phyloP scores from a whole-genome alignment of 345 rosid species.

The Pelargonium nanum region DNA sequence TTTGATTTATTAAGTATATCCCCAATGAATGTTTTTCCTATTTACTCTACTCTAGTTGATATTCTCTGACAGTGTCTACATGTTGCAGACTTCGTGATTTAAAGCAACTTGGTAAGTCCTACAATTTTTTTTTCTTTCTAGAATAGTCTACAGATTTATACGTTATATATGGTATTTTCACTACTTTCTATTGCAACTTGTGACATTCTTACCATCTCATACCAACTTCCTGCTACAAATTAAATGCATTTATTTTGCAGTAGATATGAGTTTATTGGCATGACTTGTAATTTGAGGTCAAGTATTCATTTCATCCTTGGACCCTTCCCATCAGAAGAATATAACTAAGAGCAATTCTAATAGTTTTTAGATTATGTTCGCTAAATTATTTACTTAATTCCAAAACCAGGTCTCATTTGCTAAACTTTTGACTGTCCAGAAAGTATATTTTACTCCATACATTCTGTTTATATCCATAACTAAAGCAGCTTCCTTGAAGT shows the following conservation, averaged over 20 bases:
- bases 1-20: not conserved
- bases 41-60: not conserved
- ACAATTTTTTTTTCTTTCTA: not conserved
- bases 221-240: not conserved
- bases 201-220: not conserved
- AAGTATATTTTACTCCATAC: not conserved
- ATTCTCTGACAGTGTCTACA: not conserved
- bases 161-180: not conserved
- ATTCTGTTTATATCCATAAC: not conserved
- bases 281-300: too few relatives aligned
- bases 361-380: not conserved
- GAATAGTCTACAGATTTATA: not conserved
- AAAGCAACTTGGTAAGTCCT: conserved; percentile 77
- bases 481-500: not conserved
- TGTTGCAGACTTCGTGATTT: conserved; percentile 77
- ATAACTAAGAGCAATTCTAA: too few relatives aligned
- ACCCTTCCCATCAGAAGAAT: too few relatives aligned
- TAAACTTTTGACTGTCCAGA: too few relatives aligned
- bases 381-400: not conserved
- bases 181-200: not conserved
- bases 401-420: not conserved
- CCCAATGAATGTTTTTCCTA: not conserved
- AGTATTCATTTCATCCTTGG: too few relatives aligned
- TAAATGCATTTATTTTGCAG: too few relatives aligned
- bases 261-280: too few relatives aligned